Evolutionary conservation across 306 rosid genomes (phyloP), one percentile per base, ranked within the genome.

Genomic region (Dalbergia cochinchinensis): DNA sequence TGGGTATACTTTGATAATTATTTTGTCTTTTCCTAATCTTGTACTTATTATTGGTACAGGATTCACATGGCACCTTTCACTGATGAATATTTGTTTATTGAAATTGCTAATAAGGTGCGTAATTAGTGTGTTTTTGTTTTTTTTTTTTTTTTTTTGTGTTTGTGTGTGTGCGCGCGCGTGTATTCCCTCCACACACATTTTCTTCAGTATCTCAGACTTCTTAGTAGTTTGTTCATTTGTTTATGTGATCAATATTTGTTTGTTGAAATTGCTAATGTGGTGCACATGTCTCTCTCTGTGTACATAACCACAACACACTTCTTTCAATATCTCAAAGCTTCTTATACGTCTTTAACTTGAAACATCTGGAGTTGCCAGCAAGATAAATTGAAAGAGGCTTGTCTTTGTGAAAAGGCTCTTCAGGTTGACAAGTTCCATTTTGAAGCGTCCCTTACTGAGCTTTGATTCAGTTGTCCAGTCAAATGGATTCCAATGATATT

Each of bases 51-150:
- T 58, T 72, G 72, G 9, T 88, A 86, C 73, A 92, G 97, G 92
- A 92, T 92, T 81, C 96, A 45, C 13, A 45, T 45, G 51, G 51
- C 51, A 45, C 51, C 51, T 45, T 45, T 11, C 51, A 45, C 11
- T 8, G 51, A 45, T 45, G 51, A 93, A 77, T 91, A 91, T 81
- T 85, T 93, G 79, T 93, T 91, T 78, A 88, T 91, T 77, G 96
- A 93, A 85, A 83, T 93, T 44, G 96, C 97, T 66, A 93, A 93
- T 73, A 93, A 93, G 97, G 97, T 93, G 82, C 6, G 86, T 72
- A 45, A 4, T 37, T 37, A 37, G 2, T 37, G 5, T 37, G 41
- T 37, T 37, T 37, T 4, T 37, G 41, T 37, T 3, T 0, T 26
- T 26, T n/a, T n/a, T n/a, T n/a, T n/a, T n/a, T n/a, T n/a, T n/a